Evolutionary conservation across 495 filamentous ascomycete species (phyloP).

Genomic region (Tuber aestivum): DNA sequence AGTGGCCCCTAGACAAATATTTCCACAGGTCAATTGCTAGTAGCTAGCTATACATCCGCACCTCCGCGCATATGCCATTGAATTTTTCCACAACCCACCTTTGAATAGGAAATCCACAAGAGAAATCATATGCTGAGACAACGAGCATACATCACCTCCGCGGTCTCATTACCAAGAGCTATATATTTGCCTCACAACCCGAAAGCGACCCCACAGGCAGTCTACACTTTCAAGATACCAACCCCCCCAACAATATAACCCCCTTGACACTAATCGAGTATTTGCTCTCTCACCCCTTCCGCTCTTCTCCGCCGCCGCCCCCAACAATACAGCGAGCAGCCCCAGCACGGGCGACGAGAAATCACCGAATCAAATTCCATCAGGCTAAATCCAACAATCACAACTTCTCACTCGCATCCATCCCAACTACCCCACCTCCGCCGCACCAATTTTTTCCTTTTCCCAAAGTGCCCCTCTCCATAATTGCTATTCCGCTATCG

Average conservation of each 20-base stretch:
- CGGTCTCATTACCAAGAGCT: not conserved
- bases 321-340: not conserved
- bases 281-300: not conserved
- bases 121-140: not conserved
- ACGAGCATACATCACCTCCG: not conserved
- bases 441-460: not conserved
- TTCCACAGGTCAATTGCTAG: too few relatives aligned
- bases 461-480: not conserved
- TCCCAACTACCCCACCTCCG: not conserved
- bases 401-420: not conserved
- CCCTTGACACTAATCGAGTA: not conserved
- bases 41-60: too few relatives aligned
- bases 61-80: too few relatives aligned
- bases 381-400: not conserved
- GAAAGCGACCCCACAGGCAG: not conserved
- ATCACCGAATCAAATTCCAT: not conserved
- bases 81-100: too few relatives aligned
- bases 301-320: not conserved
- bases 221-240: not conserved
- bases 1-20: too few relatives aligned
- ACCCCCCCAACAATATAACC: not conserved
- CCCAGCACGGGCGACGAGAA: not conserved
- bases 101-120: not conserved
- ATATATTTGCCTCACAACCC: not conserved
- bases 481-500: not conserved